phyloP scores from a whole-genome alignment of 208 protist genomes.

The Phytomonas sp. region DNA sequence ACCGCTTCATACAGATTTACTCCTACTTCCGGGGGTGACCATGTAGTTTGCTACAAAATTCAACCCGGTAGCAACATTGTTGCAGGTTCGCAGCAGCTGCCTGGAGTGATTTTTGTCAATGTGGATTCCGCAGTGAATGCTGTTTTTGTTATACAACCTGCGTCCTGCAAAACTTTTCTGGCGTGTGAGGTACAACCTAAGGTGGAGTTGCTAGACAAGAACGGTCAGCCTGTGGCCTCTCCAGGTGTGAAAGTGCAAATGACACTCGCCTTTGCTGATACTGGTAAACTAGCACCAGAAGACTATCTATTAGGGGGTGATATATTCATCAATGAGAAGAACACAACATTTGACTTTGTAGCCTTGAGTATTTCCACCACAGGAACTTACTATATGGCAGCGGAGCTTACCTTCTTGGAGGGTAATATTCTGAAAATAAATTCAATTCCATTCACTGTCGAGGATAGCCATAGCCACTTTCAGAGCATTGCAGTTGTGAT shows the following conservation, averaged over 20 bases:
- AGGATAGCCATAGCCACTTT: slow-evolving; percentile 7
- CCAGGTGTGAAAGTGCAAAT: slow-evolving; percentile 35
- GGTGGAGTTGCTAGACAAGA: slow-evolving; percentile 36
- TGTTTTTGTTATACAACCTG: slow-evolving; percentile 41
- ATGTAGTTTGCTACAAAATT: slow-evolving; percentile 61
- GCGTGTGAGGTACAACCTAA: slow-evolving; percentile 57
- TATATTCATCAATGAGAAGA: slow-evolving; percentile 26
- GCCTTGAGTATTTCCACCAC: slow-evolving; percentile 30
- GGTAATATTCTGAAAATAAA: slow-evolving; percentile 25
- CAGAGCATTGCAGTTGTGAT: slow-evolving; percentile 24
- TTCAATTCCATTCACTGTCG: slow-evolving; percentile 39
- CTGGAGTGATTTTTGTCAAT: slow-evolving; percentile 20
- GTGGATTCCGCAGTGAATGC: slow-evolving; percentile 33
- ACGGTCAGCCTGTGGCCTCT: slow-evolving; percentile 23
- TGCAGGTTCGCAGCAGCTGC: background rate
- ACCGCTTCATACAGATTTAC: slow-evolving; percentile 41
- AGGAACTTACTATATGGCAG: slow-evolving; percentile 54
- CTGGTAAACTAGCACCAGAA: slow-evolving; percentile 17
- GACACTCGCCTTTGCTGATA: slow-evolving; percentile 29
- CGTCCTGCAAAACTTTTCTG: slow-evolving; percentile 25
- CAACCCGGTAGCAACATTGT: slow-evolving; percentile 13
- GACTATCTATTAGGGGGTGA: slow-evolving; percentile 29
- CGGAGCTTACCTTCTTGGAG: slow-evolving; percentile 43
- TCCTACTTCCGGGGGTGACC: slow-evolving; percentile 27
- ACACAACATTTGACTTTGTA: slow-evolving; percentile 56